Percentiles rank a stretch among this genome's conserved stretches.
phyloP scores from a whole-genome alignment of 2,329 filamentous ascomycete species.

The Calonectria honghensis region DNA sequence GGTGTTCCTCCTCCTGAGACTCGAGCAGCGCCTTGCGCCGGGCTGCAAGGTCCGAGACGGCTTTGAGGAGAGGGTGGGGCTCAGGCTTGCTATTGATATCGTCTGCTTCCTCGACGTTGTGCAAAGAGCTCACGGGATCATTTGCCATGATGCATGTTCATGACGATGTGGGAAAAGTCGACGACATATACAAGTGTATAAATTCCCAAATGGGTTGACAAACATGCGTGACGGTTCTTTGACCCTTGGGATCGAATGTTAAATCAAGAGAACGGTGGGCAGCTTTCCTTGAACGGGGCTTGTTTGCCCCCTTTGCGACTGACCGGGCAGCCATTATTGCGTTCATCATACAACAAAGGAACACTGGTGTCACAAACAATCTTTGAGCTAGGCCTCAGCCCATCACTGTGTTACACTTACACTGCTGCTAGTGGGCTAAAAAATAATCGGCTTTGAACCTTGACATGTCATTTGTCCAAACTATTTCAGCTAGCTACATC shows the following conservation, averaged over 20 bases:
- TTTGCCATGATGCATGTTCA: slow-evolving; percentile 2
- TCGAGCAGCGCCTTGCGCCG: slow-evolving; percentile 10
- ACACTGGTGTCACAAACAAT: not conserved
- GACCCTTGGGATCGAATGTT: not conserved
- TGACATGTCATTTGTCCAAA: slow-evolving; percentile 38
- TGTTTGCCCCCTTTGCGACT: not conserved
- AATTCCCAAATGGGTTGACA: not conserved
- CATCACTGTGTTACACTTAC: not conserved
- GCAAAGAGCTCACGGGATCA: not conserved
- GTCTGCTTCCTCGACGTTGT: not conserved
- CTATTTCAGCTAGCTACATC: slow-evolving; percentile 29
- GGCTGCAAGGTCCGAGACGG: slow-evolving; percentile 8
- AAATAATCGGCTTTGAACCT: slow-evolving; percentile 23
- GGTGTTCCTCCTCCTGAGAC: not conserved
- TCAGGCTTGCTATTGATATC: not conserved
- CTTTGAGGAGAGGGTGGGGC: slow-evolving; percentile 9
- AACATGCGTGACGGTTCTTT: not conserved
- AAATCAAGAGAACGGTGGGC: not conserved
- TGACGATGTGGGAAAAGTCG: too few relatives aligned
- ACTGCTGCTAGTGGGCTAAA: not conserved
- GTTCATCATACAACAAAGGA: not conserved
- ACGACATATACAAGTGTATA: not conserved
- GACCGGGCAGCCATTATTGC: not conserved
- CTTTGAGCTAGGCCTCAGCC: not conserved
- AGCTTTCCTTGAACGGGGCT: not conserved